Conservation (phyloP, 108 stramenopile genomes). For the Schizochytrium sp. region DNA sequence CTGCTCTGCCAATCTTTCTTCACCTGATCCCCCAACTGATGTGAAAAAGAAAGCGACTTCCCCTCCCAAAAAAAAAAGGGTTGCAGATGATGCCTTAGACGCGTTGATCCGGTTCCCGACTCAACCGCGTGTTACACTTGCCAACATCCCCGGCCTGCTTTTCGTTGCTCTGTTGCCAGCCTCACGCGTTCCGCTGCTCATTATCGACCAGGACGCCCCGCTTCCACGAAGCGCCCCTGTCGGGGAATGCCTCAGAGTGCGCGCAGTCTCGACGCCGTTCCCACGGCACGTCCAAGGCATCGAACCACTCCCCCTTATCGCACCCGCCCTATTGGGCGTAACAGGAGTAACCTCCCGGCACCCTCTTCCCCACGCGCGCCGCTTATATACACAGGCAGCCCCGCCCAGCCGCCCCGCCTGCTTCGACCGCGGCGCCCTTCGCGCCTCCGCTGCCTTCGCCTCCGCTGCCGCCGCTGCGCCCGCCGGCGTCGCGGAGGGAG, state of each 20-base stretch:
- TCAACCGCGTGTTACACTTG: conserved; percentile 9
- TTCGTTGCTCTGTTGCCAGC: conserved; percentile 4
- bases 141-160: background rate
- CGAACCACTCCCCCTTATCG: background rate
- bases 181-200: conserved; percentile 1
- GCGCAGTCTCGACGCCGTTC: conserved; percentile 3
- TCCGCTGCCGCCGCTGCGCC: no score
- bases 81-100: background rate
- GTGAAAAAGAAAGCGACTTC: no score
- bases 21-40: no score
- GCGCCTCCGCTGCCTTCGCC: no score
- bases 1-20: no score
- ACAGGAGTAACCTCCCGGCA: conserved; percentile 8
- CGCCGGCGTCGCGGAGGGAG: no score
- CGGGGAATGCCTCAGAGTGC: background rate
- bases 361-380: background rate
- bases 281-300: background rate
- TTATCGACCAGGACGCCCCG: background rate
- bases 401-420: no score
- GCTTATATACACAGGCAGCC: no score
- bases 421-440: no score
- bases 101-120: background rate
- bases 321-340: conserved; percentile 1
- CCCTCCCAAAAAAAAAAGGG: background rate
- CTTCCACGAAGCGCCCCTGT: background rate